These are phyloP conservation scores for Tardiomyces depauwii DNA, from an alignment of 1,139 yeast genomes.

Conservation along the genomic window DNA sequence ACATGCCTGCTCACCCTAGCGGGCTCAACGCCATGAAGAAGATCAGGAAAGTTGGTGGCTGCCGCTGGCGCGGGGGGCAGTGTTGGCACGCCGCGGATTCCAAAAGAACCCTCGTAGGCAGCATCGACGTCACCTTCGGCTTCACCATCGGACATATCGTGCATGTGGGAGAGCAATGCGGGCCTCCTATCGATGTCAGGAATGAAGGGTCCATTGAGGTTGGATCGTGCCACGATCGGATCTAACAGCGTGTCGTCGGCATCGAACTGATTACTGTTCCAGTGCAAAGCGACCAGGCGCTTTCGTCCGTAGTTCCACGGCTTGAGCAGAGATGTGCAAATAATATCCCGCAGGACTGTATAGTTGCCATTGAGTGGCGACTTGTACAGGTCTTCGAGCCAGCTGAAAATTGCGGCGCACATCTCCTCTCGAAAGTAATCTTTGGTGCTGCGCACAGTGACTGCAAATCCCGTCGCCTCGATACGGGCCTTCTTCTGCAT, in stretches of 20 bases:
- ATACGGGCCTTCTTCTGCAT: slow-evolving; percentile 43
- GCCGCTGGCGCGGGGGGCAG: too few species aligned
- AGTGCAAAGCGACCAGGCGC: background rate
- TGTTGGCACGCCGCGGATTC: too few species aligned
- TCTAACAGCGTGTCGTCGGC: too few species aligned
- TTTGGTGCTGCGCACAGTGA: slow-evolving; percentile 54
- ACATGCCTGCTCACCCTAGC: background rate
- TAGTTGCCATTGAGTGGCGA: slow-evolving; percentile 45
- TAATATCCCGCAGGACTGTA: slow-evolving; percentile 36
- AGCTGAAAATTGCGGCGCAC: slow-evolving; percentile 57
- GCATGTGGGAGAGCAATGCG: too few species aligned
- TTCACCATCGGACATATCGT: too few species aligned
- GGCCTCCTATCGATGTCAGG: too few species aligned
- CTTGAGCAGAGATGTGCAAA: slow-evolving; percentile 42
- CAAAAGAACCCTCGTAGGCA: too few species aligned
- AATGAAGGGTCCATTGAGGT: too few species aligned
- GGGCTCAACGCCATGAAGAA: background rate
- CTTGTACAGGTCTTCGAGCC: slow-evolving; percentile 52
- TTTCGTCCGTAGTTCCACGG: slow-evolving; percentile 39
- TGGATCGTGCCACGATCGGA: too few species aligned
- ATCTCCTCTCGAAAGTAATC: slow-evolving; percentile 74
- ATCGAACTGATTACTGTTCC: too few species aligned
- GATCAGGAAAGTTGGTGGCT: background rate
- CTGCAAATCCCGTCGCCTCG: slow-evolving; percentile 50
- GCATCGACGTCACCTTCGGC: too few species aligned